These are phyloP conservation scores for Aspergillus latus DNA, from an alignment of 2,329 filamentous ascomycete genomes.

Conservation along the genomic window DNA sequence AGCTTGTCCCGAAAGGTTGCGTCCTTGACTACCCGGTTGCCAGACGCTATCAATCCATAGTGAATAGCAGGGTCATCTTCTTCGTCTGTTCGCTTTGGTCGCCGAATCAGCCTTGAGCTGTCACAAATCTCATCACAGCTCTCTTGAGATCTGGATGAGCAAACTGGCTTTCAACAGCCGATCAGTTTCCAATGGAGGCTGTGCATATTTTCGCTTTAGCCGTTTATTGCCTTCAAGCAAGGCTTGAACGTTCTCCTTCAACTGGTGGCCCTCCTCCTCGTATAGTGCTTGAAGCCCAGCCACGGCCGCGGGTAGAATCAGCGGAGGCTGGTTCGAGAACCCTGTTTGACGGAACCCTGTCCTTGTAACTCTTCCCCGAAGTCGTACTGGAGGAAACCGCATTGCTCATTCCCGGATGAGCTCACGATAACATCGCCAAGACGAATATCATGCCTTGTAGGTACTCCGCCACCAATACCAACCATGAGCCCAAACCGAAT, in stretches of 20 bases:
- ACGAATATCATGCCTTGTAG: conserved; percentile 7
- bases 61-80: neutral
- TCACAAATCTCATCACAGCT: neutral
- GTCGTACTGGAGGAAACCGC: neutral
- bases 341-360: neutral
- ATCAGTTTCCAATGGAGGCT: neutral
- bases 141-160: neutral
- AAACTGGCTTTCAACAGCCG: neutral
- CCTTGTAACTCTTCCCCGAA: conserved; percentile 4
- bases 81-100: neutral
- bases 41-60: conserved; percentile 10
- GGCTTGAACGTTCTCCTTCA: neutral
- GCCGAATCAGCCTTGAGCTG: neutral
- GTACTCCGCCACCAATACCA: conserved; percentile 25
- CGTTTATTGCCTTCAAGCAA: neutral
- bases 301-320: neutral
- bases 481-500: conserved; percentile 25
- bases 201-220: neutral
- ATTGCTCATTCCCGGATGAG: neutral
- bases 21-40: conserved; percentile 9
- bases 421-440: conserved; percentile 3
- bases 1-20: neutral
- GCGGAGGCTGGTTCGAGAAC: conserved; percentile 1
- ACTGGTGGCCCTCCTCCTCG: neutral
- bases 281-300: neutral